Base-by-base conservation (phyloP, 495 filamentous ascomycete genomes). In the Penicillium malachiteum region DNA sequence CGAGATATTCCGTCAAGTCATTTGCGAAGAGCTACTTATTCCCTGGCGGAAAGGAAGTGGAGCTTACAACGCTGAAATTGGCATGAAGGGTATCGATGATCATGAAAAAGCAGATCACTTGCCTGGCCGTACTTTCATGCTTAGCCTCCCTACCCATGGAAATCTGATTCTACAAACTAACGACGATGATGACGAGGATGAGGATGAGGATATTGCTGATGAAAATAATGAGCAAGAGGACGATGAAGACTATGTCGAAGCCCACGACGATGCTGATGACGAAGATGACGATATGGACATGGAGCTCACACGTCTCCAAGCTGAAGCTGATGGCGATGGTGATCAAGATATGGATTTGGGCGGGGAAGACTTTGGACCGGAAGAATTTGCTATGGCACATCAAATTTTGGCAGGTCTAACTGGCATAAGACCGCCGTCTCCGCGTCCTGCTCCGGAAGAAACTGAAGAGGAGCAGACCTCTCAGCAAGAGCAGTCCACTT, bases 1-100 rank as follows among this genome's bases (percentile, higher is more conserved):
- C 53, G 79, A 92, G 54, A 86, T 96, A 35, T 78, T 98, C 52
- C 82, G 91, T 38, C 85, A 84, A 39, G 78, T 85, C 1, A 83
- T 98, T 39, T 97, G 94, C 62, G 88, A 97, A 66, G 92, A 97
- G 71, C 78, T 97, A 63, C 83, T 98, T 18, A 86, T 82, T 59
- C 78, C 85, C 5, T 98, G 94, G 94, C 81, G 86, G 35, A 84
- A 82, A 57, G 94, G 95, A 0, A 97, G 94, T 64, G 81, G 80
- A 32, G 94, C 86, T n/a, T 86, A 79, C 16, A 93, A 97, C 75
- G 85, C 84, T 34, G 83, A 86, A 55, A 87, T 97, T 59, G 94
- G 92, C 11, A 82, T 86, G 70, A 82, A 87, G 61, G 93, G 93
- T 10, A 87, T 98, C 14, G 90, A 96, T 66, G 94, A 98, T 61